phyloP scores from a whole-genome alignment of 2,329 filamentous ascomycete species.

The Ophiosphaerella korrae region DNA sequence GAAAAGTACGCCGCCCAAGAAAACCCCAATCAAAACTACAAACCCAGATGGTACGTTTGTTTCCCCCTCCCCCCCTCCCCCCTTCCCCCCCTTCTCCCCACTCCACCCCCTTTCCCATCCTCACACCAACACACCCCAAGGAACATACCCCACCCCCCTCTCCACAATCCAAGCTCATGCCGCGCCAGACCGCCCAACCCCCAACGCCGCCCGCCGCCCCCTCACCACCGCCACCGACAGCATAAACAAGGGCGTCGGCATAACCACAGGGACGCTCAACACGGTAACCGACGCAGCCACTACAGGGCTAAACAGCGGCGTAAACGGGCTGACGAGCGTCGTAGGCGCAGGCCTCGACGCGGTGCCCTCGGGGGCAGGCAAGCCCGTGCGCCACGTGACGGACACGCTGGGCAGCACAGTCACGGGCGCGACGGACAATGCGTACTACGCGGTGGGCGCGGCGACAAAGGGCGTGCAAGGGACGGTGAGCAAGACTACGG shows the following conservation, averaged over 20 bases:
- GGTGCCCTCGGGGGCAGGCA: constrained; percentile 40
- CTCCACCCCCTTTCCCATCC: constrained; percentile 7
- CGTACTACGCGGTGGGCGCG: constrained; percentile 49
- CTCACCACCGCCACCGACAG: constrained; percentile 40
- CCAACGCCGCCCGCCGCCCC: constrained; percentile 42
- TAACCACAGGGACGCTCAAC: constrained; percentile 43
- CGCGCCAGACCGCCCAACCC: constrained; percentile 33
- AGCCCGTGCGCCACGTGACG: constrained; percentile 49
- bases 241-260: constrained; percentile 44
- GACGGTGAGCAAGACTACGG: constrained; percentile 52
- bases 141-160: constrained; percentile 33
- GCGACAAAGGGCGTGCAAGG: constrained; percentile 50
- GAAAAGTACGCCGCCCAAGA: constrained; percentile 33
- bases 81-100: constrained; percentile 16
- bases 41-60: constrained; percentile 26
- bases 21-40: constrained; percentile 23
- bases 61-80: not conserved
- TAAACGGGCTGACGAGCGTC: constrained; percentile 45
- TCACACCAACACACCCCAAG: constrained; percentile 2
- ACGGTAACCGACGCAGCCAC: constrained; percentile 47
- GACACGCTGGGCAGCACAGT: constrained; percentile 50
- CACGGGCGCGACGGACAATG: constrained; percentile 46
- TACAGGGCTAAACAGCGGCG: constrained; percentile 40
- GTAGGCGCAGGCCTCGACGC: constrained; percentile 46
- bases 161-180: constrained; percentile 32